Base-by-base conservation (phyloP, 441 rosid genomes). In the Populus hybrid region DNA sequence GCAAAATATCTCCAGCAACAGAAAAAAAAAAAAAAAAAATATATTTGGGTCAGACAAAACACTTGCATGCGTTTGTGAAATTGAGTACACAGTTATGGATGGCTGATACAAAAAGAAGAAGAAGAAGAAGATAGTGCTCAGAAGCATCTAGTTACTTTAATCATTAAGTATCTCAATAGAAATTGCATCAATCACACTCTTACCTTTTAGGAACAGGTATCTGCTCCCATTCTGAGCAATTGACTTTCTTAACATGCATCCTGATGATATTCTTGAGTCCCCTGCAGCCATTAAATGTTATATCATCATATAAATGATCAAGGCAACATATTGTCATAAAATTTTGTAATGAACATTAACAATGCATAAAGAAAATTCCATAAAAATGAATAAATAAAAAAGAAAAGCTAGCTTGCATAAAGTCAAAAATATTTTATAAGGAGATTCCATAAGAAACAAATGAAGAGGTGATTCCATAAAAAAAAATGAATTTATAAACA, bases 151-250 rank as follows among this genome's bases (percentile, higher is more conserved):
- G 35, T 42, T 67, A 28, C 24, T 46, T 54, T 46, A 16, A 79
- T 32, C 14, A 28, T 28, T 28, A 28, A 18, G 30, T 11, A 76
- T 57, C 69, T 36, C 61, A 50, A 26, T 1, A 8, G 46, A 73
- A 77, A 50, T 20, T 24, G 34, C 73, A 71, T 16, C 74, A 78
- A n/a, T 20, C 10, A 30, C 30, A 28, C 28, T 71, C 68, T 83
- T 28, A 96, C 99, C 98, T 96, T 84, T 89, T 92, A 67, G 99
- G 99, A 70, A 96, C 87, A 30, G 86, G 88, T 78, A 94, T 76
- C 73, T 77, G 88, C 87, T 96, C 98, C 99, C 99, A 96, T 66
- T 93, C 94, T n/a, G 97, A 86, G 88, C 90, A 89, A 78, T 96
- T 89, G 42, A 87, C 82, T 88, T 83, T 92, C 81, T 88, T 95